Percentiles rank a stretch among this genome's conserved stretches.
Evolutionary conservation across 176 grass and related monocot species (phyloP).

Genomic region (Poa annua): DNA sequence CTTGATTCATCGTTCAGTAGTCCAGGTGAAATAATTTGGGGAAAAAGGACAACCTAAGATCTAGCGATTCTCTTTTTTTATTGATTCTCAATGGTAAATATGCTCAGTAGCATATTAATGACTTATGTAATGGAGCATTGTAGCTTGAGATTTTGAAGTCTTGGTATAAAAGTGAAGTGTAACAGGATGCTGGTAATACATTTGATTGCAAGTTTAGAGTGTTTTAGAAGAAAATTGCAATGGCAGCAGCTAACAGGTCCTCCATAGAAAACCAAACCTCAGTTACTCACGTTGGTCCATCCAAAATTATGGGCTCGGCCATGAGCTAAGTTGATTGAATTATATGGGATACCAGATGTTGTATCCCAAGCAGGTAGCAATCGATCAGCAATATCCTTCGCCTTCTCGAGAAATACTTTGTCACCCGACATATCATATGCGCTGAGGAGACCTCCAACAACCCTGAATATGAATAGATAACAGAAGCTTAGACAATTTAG

Average conservation of each 20-base stretch:
- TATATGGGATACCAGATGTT: constrained; percentile 90
- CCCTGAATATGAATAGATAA: constrained; percentile 61
- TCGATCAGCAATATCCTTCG: constrained; percentile 94
- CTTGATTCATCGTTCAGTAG: constrained; percentile 21
- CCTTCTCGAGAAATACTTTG: constrained; percentile 92
- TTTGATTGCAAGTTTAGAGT: constrained; percentile 30
- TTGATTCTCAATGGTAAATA: background rate
- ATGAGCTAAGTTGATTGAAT: constrained; percentile 94
- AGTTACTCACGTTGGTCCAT: constrained; percentile 84
- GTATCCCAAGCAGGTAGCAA: constrained; percentile 99
- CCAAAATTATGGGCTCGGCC: constrained; percentile 92
- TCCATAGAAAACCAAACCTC: constrained; percentile 37
- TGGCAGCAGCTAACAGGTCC: background rate
- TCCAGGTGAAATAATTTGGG: constrained; percentile 7
- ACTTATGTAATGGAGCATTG: background rate
- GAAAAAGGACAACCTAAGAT: background rate
- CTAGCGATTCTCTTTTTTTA: no score
- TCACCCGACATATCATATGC: constrained; percentile 92
- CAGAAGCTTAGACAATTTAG: constrained; percentile 46
- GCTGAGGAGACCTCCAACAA: constrained; percentile 95
- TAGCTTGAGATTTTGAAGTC: constrained; percentile 9
- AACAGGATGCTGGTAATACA: constrained; percentile 19
- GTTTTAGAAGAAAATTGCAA: constrained; percentile 20
- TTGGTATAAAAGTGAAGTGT: constrained; percentile 23
- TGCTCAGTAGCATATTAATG: constrained; percentile 15